phyloP scores from a whole-genome alignment of 2,329 filamentous ascomycete genomes.

The Curvularia sp. region DNA sequence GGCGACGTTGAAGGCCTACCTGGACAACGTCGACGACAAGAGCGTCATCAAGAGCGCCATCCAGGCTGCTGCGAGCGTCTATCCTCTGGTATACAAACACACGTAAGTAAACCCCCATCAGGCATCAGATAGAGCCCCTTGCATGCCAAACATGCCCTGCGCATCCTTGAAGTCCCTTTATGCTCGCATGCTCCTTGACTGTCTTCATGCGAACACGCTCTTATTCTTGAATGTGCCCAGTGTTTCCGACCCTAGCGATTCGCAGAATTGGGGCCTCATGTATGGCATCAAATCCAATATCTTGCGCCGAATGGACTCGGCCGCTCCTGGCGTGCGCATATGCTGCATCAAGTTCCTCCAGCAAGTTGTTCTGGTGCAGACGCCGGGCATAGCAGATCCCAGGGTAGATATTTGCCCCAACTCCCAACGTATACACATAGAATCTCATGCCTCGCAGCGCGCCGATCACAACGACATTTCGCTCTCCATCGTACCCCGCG shows the following conservation, averaged over 20 bases:
- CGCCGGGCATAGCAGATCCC: conserved; percentile 82
- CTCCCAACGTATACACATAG: conserved; percentile 6
- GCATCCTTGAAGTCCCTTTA: conserved; percentile 23
- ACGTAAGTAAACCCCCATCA: conserved; percentile 71
- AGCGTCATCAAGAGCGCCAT: conserved; percentile 85
- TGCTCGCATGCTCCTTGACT: conserved; percentile 23
- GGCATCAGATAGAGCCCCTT: conserved; percentile 31
- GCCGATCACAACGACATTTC: conserved; percentile 83
- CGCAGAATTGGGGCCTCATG: conserved; percentile 85
- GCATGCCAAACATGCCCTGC: conserved; percentile 24
- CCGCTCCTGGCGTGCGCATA: conserved; percentile 77
- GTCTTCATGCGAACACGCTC: conserved; percentile 36
- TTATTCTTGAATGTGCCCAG: conserved; percentile 60
- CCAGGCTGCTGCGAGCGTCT: conserved; percentile 89
- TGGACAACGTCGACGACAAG: conserved; percentile 69
- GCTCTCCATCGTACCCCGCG: conserved; percentile 80
- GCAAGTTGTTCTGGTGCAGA: conserved; percentile 90
- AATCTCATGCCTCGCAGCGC: conserved; percentile 59
- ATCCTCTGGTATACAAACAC: conserved; percentile 89
- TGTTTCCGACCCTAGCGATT: conserved; percentile 84
- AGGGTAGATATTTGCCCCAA: conserved; percentile 65
- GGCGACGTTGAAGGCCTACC: conserved; percentile 67
- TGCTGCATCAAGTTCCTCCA: conserved; percentile 99
- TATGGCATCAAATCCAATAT: conserved; percentile 87
- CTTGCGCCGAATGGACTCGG: conserved; percentile 83